Conservation (phyloP, 805 yeast genomes). For the Yamadazyma laniorum region DNA sequence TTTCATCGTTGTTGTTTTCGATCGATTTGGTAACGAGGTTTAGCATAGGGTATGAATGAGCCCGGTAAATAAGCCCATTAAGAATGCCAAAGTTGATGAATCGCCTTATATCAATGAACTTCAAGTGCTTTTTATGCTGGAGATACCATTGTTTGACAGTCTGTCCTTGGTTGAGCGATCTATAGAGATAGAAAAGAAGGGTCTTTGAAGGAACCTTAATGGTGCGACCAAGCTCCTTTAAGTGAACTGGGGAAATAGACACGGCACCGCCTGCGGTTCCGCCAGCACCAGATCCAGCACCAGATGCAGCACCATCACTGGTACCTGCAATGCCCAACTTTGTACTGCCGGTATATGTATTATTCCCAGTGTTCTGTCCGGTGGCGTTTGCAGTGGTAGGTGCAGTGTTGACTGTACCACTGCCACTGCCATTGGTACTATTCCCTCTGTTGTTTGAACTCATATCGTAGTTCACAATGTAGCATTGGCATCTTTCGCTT, state of each 20-base stretch:
- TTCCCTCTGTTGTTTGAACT: conserved; percentile 1
- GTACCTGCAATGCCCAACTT: no score
- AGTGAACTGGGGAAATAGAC: conserved; percentile 13
- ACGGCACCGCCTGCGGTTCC: neutral
- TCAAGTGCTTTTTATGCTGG: conserved; percentile 56
- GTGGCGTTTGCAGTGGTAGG: neutral
- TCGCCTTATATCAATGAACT: conserved; percentile 75
- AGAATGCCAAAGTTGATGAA: conserved; percentile 85
- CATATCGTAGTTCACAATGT: conserved; percentile 46
- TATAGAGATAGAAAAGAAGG: conserved; percentile 66
- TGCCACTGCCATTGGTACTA: conserved; percentile 3
- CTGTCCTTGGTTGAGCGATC: conserved; percentile 75
- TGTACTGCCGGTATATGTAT: neutral
- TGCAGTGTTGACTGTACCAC: conserved; percentile 1
- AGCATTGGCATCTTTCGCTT: conserved; percentile 83
- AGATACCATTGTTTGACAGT: conserved; percentile 79
- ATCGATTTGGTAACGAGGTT: conserved; percentile 37
- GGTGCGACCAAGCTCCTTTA: conserved; percentile 8
- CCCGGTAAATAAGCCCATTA: conserved; percentile 78
- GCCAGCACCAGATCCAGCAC: neutral
- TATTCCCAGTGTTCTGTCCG: conserved; percentile 1
- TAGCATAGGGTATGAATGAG: conserved; percentile 70
- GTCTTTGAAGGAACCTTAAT: conserved; percentile 58
- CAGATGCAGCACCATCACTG: neutral
- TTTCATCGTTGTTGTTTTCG: conserved; percentile 27